Evolutionary conservation across 192 early-diverging fungal species (phyloP), one percentile per base, ranked within the genome.

Genomic region (Gamsiella multidivaricata): DNA sequence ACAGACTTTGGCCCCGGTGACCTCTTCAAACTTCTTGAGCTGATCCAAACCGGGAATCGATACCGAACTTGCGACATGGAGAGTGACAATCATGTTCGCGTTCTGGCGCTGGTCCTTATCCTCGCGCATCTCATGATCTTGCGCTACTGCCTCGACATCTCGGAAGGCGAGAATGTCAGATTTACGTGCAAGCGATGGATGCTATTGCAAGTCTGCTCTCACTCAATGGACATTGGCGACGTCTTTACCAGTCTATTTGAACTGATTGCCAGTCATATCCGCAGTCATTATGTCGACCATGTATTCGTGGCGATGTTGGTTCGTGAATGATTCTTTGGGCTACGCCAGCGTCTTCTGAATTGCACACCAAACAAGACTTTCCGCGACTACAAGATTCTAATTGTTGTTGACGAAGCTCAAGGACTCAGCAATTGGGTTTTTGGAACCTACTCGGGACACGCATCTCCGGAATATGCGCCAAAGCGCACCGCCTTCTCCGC

Each of bases 341-440:
- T 61, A 26, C 59, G 59, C 41, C 51, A 54, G 39, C 69, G 41
- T 18, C 58, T 70, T 42, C 32, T 57, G 46, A 15, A 28, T 1
- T 43, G 56, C 33, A 59, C 55, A 18, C 22, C 14, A 25, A 36
- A 41, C 46, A 62, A 41, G 50, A 22, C 69, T 23, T 47, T 15
- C 20, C 22, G 57, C 8, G 31, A 20, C 60, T 61, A 41, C 42
- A 63, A 42, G 43, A 63, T 71, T 33, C 45, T 71, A 42, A 12
- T 71, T 42, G 60, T 62, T 41, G 32, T 71, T 50, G 69, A 71
- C 45, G 69, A 71, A 25, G 70, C 70, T 17, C 61, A 72, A 43
- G 52, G 31, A 55, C 70, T 72, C 22, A 25, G 54, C 45, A 58
- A 72, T 0, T 8, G 22, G 32, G 45, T 61, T 2, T 61, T 54